Evolutionary conservation across 495 filamentous ascomycete species (phyloP), one percentile per base, ranked within the genome.

Genomic region (Daldinia grandis): DNA sequence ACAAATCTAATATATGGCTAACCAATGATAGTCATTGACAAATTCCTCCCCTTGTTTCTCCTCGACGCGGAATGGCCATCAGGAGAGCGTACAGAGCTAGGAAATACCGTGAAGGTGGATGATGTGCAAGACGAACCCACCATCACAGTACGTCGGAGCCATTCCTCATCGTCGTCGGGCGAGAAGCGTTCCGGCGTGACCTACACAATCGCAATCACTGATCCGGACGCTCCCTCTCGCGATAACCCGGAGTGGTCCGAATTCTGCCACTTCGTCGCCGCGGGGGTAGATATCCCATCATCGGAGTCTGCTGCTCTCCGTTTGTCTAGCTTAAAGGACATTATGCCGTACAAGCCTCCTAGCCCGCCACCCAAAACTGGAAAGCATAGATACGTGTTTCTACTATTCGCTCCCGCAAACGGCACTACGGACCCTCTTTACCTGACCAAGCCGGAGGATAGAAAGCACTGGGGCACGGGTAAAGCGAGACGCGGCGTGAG

Each of bases 241-340:
- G 80, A 87, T 21, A 76, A 91, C 69, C 89, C 89, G 15, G 82
- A 89, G 72, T 91, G 86, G 86, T 83, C 83, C n/a, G 87, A 93
- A 75, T 86, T 90, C 76, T 92, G 90, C 75, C 90, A 92, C 75
- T 92, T 89, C 90, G 86, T 92, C 74, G 81, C 82, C 4, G 83
- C 85, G 3, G 82, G 73, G 0, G 40, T 71, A 15, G 28, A 69
- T 24, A 14, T 66, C 27, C 69, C 64, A 9, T 54, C 64, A 38
- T 64, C 65, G 5, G 70, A 57, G 8, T 54, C 66, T 15, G 49
- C 38, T 49, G 66, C 60, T 12, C 66, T 76, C 27, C 66, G 50
- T 17, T 28, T 65, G 47, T 62, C 68, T 5, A 75, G 79, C 35
- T 50, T 82, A 10, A 61, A 78, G 9, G 83, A 88, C 35, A 61